Evolutionary conservation across 2,329 filamentous ascomycete species (phyloP), one percentile per base, ranked within the genome.

Genomic region (Fusarium metavorans): DNA sequence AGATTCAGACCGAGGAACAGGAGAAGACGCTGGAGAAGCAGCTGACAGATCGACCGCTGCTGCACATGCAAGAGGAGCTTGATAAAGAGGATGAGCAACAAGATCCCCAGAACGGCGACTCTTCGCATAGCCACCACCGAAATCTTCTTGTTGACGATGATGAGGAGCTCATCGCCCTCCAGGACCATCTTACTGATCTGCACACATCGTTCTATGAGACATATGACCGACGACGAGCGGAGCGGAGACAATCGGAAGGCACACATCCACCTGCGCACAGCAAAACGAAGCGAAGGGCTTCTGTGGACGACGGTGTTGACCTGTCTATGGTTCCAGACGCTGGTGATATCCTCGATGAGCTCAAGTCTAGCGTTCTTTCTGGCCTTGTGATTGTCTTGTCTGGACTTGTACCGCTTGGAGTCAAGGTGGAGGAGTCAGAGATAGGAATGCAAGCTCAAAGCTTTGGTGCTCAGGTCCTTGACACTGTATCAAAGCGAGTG

Each of bases 141-240:
- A 95, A 97, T 74, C 86, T 98, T 11, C 89, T 99, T 18, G 92
- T 94, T 68, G 95, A 99, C 79, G 93, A 98, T 75, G 97, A 99
- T 79, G 88, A 89, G 43, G 97, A 98, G 81, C 89, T 99, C 5
- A 86, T 88, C 10, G 89, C 92, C 69, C 89, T 99, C 3, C 92
- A 97, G 79, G 87, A 91, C 35, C 93, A 95, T 76, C 87, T 99
- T 14, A 90, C 91, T 8, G 87, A 88, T 48, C 88, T 99, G 1
- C 97, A 99, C 80, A 85, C 87, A 9, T 87, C 89, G 1, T 99
- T 98, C 81, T 99, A 95, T 82, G 89, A 94, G 3, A 91, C 94
- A 75, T 98, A 97, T 81, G 93, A 97, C 73, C 81, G 88, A 78
- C 83, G 89, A 63, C 79, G 84, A 27, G 74, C 76, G 5, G 79